Conservation (phyloP, 108 stramenopile genomes). For the Pseudonitzschia delicatissima region DNA sequence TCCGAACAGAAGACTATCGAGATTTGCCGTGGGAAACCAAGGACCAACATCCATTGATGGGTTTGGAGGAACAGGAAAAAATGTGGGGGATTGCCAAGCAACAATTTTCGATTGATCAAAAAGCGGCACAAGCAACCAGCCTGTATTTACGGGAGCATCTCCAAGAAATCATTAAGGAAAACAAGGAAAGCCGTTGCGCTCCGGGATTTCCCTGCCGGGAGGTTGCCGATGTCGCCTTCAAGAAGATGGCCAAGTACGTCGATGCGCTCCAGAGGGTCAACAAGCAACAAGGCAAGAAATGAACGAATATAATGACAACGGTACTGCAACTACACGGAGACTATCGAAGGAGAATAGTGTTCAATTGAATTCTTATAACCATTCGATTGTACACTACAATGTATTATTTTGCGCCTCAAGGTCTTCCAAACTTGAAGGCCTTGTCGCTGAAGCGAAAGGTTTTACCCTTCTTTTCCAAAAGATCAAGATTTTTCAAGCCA, state of each 20-base stretch:
- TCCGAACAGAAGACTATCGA: not conserved
- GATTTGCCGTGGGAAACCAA: conserved; percentile 7
- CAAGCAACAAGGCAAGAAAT: not conserved
- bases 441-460: conserved; percentile 5
- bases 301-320: not conserved
- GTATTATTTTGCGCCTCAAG: not conserved
- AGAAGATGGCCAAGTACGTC: not conserved
- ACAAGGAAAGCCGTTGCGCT: not conserved
- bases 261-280: not conserved
- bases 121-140: not conserved
- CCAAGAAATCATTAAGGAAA: not conserved
- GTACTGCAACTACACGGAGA: not conserved
- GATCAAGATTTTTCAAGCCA: not conserved
- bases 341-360: too few relatives aligned
- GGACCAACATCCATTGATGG: conserved; percentile 6
- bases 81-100: not conserved
- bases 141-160: not conserved
- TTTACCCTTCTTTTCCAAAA: not conserved
- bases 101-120: conserved; percentile 7
- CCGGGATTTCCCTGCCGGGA: conserved; percentile 14
- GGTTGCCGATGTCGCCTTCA: conserved; percentile 3
- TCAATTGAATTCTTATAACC: too few relatives aligned
- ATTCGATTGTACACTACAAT: not conserved
- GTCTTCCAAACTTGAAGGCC: not conserved
- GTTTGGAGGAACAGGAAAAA: not conserved